Evolutionary conservation across 2,329 filamentous ascomycete species (phyloP), one percentile per base, ranked within the genome.

Genomic region (Colletotrichum cereale): DNA sequence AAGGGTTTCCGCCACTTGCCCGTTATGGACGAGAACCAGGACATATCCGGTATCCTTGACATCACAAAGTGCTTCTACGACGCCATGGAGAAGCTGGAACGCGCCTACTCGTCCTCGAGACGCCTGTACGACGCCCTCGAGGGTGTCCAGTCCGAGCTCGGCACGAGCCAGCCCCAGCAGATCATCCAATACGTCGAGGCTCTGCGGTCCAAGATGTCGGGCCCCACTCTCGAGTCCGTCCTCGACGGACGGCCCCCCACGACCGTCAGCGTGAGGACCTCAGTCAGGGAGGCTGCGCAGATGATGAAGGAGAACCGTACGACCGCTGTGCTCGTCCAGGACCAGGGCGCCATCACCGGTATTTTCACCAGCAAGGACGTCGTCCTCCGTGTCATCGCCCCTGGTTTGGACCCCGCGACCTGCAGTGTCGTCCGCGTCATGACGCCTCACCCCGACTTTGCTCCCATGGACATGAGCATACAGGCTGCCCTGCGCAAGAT

Each of bases 41-140:
- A 99, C 79, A 99, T 99, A 74, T 97, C 95, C 10, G 96, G 96
- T 86, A 95, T 99, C 75, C 86, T 99, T 66, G 96, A 99, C 82
- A 99, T 99, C 77, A 99, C 96, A 68, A 99, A 98, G 84, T 99
- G 96, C 84, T 99, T 99, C 83, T 99, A 99, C 84, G 96, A 99
- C 84, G 96, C 96, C 53, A 99, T 99, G 96, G 96, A 99, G 86
- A 99, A 99, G 86, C 86, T 99, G 72, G 96, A 99, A 86, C 92
- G 96, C 62, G 96, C 96, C 62, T 99, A 99, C 82, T 95, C 94
- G 75, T 98, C 96, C 21, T 99, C 96, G n/a, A 91, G 96, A 76
- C 97, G 98, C 83, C 89, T 99, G 29, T 98, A 99, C 82, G 96
- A 98, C 86, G 96, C 96, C 42, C 86, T 99, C 70, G 96, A 99